Evolutionary conservation across 2,329 filamentous ascomycete species (phyloP), one percentile per base, ranked within the genome.

Genomic region (Tolypocladium ovalisporum): DNA sequence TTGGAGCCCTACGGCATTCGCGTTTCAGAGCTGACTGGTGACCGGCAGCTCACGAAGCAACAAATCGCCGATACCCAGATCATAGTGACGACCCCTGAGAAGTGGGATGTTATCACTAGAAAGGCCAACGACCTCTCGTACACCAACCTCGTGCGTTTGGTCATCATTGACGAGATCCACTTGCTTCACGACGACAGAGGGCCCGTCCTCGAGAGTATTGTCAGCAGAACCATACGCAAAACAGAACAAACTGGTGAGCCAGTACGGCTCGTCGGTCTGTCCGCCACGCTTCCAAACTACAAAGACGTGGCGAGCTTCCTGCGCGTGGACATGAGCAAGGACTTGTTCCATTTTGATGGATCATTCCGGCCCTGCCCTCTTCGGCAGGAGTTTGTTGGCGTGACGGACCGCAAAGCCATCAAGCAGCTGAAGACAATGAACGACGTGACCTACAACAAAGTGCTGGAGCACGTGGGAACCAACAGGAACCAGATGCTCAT

Each of bases 351-450:
- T 71, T 99, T 99, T 65, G 94, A 99, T 71, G 90, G 89, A 49
- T 91, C 91, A 4, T 99, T 86, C 77, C 83, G 94, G 65, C 95
- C 94, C 60, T 99, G 94, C 70, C 94, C 94, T 1, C 74, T 99
- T 65, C 91, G 90, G 66, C 94, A 99, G 70, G 95, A 99, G 71
- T 99, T 97, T 68, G 90, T 99, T 63, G 94, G 94, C 56, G 89
- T 99, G 49, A 97, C 93, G 0, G 94, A 99, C 64, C 95, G 94
- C 76, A 97, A 97, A 71, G 89, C 94, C 7, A 99, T 99, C 75
- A 99, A 97, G 75, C 94, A 99, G 71, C 78, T 99, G 56, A 97
- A 97, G 79, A 95, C 89, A 1, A 99, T 99, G 94, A 99, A 99
- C 68, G 94, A 99, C 65, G 92, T 99, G 56, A 97, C 91, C 58